Evolutionary conservation across 2,329 filamentous ascomycete genomes (phyloP).

Genomic region (Diplodia seriata): DNA sequence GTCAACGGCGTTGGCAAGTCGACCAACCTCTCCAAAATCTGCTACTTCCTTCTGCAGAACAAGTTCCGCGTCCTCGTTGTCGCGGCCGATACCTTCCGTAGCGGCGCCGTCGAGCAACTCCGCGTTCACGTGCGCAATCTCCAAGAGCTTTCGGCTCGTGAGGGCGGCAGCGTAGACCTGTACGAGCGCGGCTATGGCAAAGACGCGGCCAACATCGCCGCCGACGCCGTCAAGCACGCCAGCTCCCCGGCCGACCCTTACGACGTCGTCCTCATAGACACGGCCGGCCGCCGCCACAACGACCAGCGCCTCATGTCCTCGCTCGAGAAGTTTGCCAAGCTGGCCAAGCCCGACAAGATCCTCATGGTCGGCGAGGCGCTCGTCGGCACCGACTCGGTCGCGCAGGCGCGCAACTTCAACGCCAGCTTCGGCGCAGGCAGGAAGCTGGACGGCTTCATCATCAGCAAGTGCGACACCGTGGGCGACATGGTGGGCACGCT

Average conservation of each 20-base stretch:
- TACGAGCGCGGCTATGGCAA: constrained; percentile 99
- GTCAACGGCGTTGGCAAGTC: constrained; percentile 99
- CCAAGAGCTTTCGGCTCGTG: constrained; percentile 83
- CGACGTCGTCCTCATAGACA: constrained; percentile 96
- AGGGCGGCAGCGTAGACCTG: constrained; percentile 81
- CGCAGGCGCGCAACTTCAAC: constrained; percentile 96
- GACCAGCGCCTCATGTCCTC: constrained; percentile 95
- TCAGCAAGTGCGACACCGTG: constrained; percentile 97
- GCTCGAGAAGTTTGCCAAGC: constrained; percentile 95
- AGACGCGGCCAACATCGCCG: constrained; percentile 92
- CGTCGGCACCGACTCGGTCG: constrained; percentile 93
- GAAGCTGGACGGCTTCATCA: constrained; percentile 93
- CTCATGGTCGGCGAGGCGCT: constrained; percentile 95
- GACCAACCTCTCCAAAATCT: constrained; percentile 96
- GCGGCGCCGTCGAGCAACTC: constrained; percentile 94
- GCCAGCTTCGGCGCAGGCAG: constrained; percentile 83
- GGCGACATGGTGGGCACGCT: constrained; percentile 98
- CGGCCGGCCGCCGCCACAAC: constrained; percentile 92
- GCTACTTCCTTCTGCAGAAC: constrained; percentile 97
- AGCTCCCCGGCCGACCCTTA: constrained; percentile 68
- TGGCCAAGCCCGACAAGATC: constrained; percentile 96
- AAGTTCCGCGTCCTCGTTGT: constrained; percentile 94
- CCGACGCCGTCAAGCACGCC: constrained; percentile 87
- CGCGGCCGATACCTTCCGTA: constrained; percentile 95
- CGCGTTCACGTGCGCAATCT: constrained; percentile 94